Percentiles rank a stretch among this genome's conserved stretches.
Conservation (phyloP, 2,329 filamentous ascomycete species). For the Alternaria solani region DNA sequence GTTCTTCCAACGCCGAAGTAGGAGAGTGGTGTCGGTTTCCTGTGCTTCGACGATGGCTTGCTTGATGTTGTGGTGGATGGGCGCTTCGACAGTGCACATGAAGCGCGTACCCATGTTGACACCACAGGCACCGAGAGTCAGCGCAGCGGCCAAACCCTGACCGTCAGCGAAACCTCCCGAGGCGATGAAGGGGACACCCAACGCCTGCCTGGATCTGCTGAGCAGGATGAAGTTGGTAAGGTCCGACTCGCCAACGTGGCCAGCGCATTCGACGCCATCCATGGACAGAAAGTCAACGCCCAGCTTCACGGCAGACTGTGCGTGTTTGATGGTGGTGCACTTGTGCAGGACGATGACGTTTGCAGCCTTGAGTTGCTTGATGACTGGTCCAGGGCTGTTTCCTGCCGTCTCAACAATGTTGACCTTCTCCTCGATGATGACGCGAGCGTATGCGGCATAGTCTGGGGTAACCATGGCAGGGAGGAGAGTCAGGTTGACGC, state of each 20-base stretch:
- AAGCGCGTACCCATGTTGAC: constrained; percentile 99
- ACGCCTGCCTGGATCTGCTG: constrained; percentile 80
- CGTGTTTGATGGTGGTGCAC: constrained; percentile 95
- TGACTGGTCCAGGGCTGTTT: constrained; percentile 89
- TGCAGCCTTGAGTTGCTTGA: constrained; percentile 83
- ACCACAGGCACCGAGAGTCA: constrained; percentile 88
- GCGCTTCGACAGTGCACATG: constrained; percentile 94
- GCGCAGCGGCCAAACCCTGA: constrained; percentile 86
- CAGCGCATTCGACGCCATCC: constrained; percentile 97
- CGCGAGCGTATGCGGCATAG: constrained; percentile 90
- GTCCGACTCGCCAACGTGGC: constrained; percentile 85
- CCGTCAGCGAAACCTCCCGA: constrained; percentile 96
- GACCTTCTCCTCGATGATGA: constrained; percentile 92
- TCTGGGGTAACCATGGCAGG: constrained; percentile 89
- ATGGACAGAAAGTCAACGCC: constrained; percentile 97
- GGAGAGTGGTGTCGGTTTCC: constrained; percentile 89
- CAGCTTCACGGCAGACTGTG: constrained; percentile 87
- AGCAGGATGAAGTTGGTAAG: constrained; percentile 92
- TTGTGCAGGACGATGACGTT: constrained; percentile 89
- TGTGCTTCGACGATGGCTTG: constrained; percentile 85
- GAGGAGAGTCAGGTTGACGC: constrained; percentile 93
- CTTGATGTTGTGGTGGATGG: constrained; percentile 94
- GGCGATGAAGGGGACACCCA: constrained; percentile 88
- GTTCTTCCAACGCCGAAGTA: constrained; percentile 91
- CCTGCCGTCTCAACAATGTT: constrained; percentile 92